Base-by-base conservation (phyloP, 2,329 filamentous ascomycete species). In the Claviceps paspali region DNA sequence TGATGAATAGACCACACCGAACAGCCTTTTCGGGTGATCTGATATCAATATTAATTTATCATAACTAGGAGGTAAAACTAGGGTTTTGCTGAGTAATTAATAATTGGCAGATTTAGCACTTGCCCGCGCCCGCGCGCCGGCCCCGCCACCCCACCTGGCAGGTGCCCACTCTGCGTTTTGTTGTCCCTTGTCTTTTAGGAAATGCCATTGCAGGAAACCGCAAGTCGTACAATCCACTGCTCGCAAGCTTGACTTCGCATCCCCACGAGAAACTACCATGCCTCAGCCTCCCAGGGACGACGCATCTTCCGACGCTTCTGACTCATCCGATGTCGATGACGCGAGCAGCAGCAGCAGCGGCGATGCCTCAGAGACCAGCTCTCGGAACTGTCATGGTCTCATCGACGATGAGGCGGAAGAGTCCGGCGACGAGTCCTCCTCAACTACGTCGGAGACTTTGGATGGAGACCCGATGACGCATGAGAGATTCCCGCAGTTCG, bases 401-500 rank as follows among this genome's bases (percentile, higher is more conserved):
- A 29, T 44, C n/a, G 44, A 46, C 18, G 17, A 38, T 24, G 44
- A 46, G 31, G 44, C 44, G 0, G 21, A 41, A 3, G 42, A 45
- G 27, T 42, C 41, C 4, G 36, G 14, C 18, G 35, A 17, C 4
- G 39, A 23, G 4, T 18, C n/a, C n/a, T n/a, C n/a, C n/a, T n/a
- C n/a, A n/a, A n/a, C n/a, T n/a, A n/a, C n/a, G n/a, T 29, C 27
- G 5, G 36, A 34, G 3, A 15, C 6, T 18, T 14, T 12, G 2
- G 12, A 26, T 31, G 35, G 41, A 8, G 30, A 15, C 4, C 6
- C 15, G n/a, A 12, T 22, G 9, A 6, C 29, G 5, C 29, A 38
- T 4, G 17, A 28, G 2, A 31, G 38, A 2, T 53, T 59, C 44
- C 27, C 46, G 35, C 14, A 41, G 33, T 59, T 47, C 34, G 35